Conservation (phyloP, 1,284 basidiomycete genomes). For the Moesziomyces parantarcticus region DNA sequence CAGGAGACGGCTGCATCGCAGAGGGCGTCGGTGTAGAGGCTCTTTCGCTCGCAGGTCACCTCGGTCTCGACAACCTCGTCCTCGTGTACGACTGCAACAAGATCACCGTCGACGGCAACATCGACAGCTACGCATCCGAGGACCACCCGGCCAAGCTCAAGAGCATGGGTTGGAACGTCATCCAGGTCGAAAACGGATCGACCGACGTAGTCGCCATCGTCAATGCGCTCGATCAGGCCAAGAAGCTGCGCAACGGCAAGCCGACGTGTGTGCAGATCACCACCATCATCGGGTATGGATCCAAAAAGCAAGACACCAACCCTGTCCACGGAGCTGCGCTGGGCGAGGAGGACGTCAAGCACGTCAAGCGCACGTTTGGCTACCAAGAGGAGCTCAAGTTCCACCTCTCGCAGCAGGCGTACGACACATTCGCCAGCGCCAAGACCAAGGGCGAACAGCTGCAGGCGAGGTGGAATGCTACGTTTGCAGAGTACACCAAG, state of each 20-base stretch:
- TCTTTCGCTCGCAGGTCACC: constrained; percentile 68
- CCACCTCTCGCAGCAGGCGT: constrained; percentile 79
- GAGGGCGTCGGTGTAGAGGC: constrained; percentile 69
- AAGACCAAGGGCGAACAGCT: constrained; percentile 78
- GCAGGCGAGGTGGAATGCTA: constrained; percentile 79
- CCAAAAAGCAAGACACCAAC: constrained; percentile 89
- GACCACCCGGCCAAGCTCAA: constrained; percentile 67
- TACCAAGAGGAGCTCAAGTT: constrained; percentile 83
- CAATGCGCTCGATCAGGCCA: constrained; percentile 80
- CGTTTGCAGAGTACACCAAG: constrained; percentile 77
- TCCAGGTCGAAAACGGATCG: constrained; percentile 62
- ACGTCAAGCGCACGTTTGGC: constrained; percentile 84
- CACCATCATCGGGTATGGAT: constrained; percentile 93
- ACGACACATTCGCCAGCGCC: constrained; percentile 75
- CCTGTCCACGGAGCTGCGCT: constrained; percentile 90
- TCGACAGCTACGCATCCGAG: constrained; percentile 68
- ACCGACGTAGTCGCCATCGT: constrained; percentile 63
- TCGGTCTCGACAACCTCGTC: constrained; percentile 68
- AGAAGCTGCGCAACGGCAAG: constrained; percentile 77
- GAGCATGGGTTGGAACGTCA: constrained; percentile 66
- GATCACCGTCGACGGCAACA: constrained; percentile 68
- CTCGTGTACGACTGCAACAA: constrained; percentile 68
- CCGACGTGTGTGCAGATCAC: constrained; percentile 85
- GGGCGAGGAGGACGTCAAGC: constrained; percentile 86
- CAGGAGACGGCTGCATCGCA: constrained; percentile 70